These are phyloP conservation scores for Calonectria honghensis DNA, from an alignment of 2,329 filamentous ascomycete species.

Conservation along the genomic window DNA sequence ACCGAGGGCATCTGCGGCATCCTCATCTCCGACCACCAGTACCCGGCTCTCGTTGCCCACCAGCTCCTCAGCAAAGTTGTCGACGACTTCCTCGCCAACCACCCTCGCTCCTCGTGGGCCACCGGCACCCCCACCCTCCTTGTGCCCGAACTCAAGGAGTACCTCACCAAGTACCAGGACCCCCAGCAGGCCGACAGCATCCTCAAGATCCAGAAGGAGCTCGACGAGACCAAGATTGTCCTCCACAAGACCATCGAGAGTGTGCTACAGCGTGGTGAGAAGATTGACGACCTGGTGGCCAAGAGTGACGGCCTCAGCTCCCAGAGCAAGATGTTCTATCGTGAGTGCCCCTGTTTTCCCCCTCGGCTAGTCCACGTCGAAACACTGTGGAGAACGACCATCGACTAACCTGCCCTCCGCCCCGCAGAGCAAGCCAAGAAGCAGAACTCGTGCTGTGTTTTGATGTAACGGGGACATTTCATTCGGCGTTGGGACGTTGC, in stretches of 20 bases:
- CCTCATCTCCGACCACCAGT: slow-evolving; percentile 85
- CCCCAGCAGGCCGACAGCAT: slow-evolving; percentile 93
- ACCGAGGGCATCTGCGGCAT: slow-evolving; percentile 85
- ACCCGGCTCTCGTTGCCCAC: slow-evolving; percentile 87
- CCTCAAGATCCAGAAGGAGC: slow-evolving; percentile 95
- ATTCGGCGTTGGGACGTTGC: slow-evolving; percentile 59
- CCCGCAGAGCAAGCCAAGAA: slow-evolving; percentile 80
- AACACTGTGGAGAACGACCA: slow-evolving; percentile 6
- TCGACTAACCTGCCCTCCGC: slow-evolving; percentile 31
- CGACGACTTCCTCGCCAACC: slow-evolving; percentile 88
- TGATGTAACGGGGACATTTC: slow-evolving; percentile 73
- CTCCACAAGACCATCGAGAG: slow-evolving; percentile 97
- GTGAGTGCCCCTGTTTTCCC: slow-evolving; percentile 65
- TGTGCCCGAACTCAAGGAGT: slow-evolving; percentile 87
- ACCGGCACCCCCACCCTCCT: slow-evolving; percentile 71
- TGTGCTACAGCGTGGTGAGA: slow-evolving; percentile 91
- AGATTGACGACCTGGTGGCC: slow-evolving; percentile 93
- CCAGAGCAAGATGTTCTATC: slow-evolving; percentile 99
- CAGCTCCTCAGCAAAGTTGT: slow-evolving; percentile 89
- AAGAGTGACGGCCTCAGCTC: slow-evolving; percentile 94
- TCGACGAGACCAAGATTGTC: slow-evolving; percentile 98
- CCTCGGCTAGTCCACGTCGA: slow-evolving; percentile 2
- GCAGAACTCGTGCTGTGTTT: slow-evolving; percentile 84
- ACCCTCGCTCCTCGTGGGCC: slow-evolving; percentile 82
- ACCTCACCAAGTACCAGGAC: slow-evolving; percentile 85